phyloP scores from a whole-genome alignment of 352 stramenopile species.

The Phytophthora capsici region DNA sequence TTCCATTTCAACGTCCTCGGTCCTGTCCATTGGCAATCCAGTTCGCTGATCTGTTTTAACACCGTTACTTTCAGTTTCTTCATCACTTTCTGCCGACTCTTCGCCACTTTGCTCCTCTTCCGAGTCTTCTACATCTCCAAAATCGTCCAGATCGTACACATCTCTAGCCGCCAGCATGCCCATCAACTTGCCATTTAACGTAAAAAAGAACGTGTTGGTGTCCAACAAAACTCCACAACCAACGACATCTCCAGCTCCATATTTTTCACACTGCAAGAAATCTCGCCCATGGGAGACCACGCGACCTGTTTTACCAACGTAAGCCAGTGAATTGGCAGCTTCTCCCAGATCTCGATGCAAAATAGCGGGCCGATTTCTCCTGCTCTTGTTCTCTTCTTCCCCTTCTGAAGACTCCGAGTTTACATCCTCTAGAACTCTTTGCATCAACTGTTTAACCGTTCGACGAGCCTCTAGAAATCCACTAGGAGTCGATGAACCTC shows the following conservation, averaged over 20 bases:
- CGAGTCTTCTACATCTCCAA: constrained; percentile 26
- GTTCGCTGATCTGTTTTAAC: neutral
- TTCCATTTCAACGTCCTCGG: constrained; percentile 35
- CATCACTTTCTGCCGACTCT: constrained; percentile 7
- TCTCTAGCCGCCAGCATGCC: constrained; percentile 54
- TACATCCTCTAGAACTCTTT: constrained; percentile 19
- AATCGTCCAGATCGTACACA: constrained; percentile 56
- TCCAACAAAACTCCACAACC: constrained; percentile 66
- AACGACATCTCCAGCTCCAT: constrained; percentile 61
- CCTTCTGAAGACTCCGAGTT: constrained; percentile 26
- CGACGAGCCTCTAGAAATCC: constrained; percentile 21
- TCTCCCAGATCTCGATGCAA: constrained; percentile 51
- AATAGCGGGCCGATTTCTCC: constrained; percentile 17
- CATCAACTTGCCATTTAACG: constrained; percentile 60
- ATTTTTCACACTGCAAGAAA: constrained; percentile 59
- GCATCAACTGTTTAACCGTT: constrained; percentile 39
- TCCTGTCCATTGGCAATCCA: neutral
- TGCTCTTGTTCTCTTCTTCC: constrained; percentile 8
- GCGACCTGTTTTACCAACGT: constrained; percentile 61
- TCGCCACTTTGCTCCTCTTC: constrained; percentile 19
- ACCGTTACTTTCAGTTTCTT: constrained; percentile 24
- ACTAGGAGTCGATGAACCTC: constrained; percentile 1
- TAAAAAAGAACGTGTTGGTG: constrained; percentile 78
- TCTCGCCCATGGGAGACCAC: constrained; percentile 55
- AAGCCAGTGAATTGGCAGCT: constrained; percentile 50